Conservation (phyloP, 2,329 filamentous ascomycete species). For the Hawksworthiomyces lignivorus region DNA sequence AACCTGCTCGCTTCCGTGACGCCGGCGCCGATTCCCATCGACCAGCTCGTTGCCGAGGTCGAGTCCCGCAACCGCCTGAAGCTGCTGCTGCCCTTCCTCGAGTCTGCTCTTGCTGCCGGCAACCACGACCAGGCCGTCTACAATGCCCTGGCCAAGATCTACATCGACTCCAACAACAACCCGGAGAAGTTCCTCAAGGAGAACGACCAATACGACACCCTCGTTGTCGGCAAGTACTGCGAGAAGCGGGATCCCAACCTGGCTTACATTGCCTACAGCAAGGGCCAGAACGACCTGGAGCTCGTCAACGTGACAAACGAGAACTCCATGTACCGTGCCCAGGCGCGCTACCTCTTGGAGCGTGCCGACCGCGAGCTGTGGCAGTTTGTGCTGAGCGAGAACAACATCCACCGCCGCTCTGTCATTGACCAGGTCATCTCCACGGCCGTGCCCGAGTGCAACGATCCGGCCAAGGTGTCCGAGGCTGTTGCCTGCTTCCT, state of each 20-base stretch:
- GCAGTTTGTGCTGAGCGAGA: constrained; percentile 88
- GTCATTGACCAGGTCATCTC: constrained; percentile 94
- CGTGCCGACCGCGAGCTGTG: constrained; percentile 86
- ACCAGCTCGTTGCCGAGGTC: constrained; percentile 90
- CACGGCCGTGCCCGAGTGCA: constrained; percentile 87
- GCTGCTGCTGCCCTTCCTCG: constrained; percentile 90
- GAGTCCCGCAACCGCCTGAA: constrained; percentile 93
- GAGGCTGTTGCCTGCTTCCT: constrained; percentile 92
- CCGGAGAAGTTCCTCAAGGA: constrained; percentile 96
- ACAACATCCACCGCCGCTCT: constrained; percentile 90
- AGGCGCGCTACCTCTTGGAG: constrained; percentile 89
- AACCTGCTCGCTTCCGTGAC: constrained; percentile 79
- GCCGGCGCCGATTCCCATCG: constrained; percentile 78
- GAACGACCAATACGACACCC: constrained; percentile 91
- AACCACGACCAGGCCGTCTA: constrained; percentile 96
- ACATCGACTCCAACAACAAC: constrained; percentile 98
- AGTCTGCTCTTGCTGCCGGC: constrained; percentile 78
- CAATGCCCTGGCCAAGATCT: constrained; percentile 97
- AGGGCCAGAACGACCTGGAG: constrained; percentile 95
- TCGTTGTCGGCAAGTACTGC: constrained; percentile 93
- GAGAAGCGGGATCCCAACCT: constrained; percentile 97
- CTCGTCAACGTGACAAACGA: constrained; percentile 97
- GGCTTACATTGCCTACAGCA: constrained; percentile 88
- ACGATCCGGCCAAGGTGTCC: constrained; percentile 88
- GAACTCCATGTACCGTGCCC: constrained; percentile 99